phyloP scores from a whole-genome alignment of 2,329 filamentous ascomycete genomes.

The Alternaria triticina region DNA sequence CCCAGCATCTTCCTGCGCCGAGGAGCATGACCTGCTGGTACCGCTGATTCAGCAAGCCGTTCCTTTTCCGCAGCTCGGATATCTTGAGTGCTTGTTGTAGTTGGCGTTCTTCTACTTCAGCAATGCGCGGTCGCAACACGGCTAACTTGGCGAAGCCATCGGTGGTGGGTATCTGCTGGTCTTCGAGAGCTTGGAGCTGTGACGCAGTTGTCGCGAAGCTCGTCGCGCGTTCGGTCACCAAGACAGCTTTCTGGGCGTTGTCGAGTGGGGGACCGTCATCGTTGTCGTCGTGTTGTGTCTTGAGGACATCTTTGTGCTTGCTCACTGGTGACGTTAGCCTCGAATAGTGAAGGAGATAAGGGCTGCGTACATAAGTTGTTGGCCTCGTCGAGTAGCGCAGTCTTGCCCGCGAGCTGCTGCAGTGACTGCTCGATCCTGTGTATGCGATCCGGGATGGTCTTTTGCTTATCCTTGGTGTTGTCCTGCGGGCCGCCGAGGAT shows the following conservation, averaged over 20 bases:
- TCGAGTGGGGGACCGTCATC: constrained; percentile 29
- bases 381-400: constrained; percentile 48
- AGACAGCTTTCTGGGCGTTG: constrained; percentile 35
- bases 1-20: constrained; percentile 70
- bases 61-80: constrained; percentile 67
- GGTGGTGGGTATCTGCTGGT: constrained; percentile 52
- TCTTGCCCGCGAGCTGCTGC: constrained; percentile 49
- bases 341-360: background rate
- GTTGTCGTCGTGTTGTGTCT: constrained; percentile 22
- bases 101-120: constrained; percentile 66
- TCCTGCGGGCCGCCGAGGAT: constrained; percentile 46
- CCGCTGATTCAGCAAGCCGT: constrained; percentile 58
- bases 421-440: constrained; percentile 47
- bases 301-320: constrained; percentile 51
- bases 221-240: constrained; percentile 54
- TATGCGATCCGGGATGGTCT: constrained; percentile 44
- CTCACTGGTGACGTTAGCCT: constrained; percentile 41
- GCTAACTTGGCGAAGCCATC: constrained; percentile 61
- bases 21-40: constrained; percentile 81
- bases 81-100: constrained; percentile 67
- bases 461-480: constrained; percentile 28
- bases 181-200: constrained; percentile 53
- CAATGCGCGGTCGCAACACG: constrained; percentile 66
- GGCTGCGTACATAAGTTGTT: constrained; percentile 45
- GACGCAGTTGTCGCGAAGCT: constrained; percentile 51